A percentile compares a stretch with the other conserved stretches of the same genome.
phyloP scores from a whole-genome alignment of 805 yeast genomes.

The Maudiozyma serrabonitensis region DNA sequence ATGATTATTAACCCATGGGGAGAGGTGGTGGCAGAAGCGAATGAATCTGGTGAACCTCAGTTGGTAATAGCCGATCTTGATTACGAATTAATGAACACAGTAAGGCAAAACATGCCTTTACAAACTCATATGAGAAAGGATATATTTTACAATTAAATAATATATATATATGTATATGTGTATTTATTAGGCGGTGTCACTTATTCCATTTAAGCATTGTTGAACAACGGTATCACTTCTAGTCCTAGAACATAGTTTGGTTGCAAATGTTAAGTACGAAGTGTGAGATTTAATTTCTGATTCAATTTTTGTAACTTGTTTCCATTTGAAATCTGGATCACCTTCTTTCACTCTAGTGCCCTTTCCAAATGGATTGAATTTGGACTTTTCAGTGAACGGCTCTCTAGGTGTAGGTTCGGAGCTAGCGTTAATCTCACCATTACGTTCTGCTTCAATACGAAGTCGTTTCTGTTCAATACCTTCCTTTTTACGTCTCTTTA shows the following conservation, averaged over 20 bases:
- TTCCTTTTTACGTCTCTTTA: slow-evolving; percentile 58
- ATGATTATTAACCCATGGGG: slow-evolving; percentile 94
- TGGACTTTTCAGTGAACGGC: slow-evolving; percentile 34
- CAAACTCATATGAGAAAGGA: slow-evolving; percentile 59
- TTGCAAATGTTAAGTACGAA: slow-evolving; percentile 87
- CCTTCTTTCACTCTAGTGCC: slow-evolving; percentile 84
- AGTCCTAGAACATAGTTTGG: slow-evolving; percentile 28
- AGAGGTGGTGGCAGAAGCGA: slow-evolving; percentile 47
- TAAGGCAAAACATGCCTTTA: slow-evolving; percentile 68
- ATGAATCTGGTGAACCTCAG: slow-evolving; percentile 33
- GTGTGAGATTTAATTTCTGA: slow-evolving; percentile 88
- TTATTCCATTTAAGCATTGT: neutral
- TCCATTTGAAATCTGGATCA: slow-evolving; percentile 71
- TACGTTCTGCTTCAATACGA: slow-evolving; percentile 22
- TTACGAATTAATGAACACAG: slow-evolving; percentile 34
- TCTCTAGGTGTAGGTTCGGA: slow-evolving; percentile 8
- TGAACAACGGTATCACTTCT: slow-evolving; percentile 10
- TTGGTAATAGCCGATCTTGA: slow-evolving; percentile 62
- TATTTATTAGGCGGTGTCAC: neutral
- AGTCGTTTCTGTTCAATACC: slow-evolving; percentile 50
- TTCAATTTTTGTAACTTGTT: slow-evolving; percentile 73
- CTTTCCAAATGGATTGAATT: slow-evolving; percentile 88
- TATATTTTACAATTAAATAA: neutral
- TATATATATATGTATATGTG: neutral
- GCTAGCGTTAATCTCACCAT: slow-evolving; percentile 14